phyloP scores from a whole-genome alignment of 2,329 filamentous ascomycete genomes.

The Zymoseptoria tritici region DNA sequence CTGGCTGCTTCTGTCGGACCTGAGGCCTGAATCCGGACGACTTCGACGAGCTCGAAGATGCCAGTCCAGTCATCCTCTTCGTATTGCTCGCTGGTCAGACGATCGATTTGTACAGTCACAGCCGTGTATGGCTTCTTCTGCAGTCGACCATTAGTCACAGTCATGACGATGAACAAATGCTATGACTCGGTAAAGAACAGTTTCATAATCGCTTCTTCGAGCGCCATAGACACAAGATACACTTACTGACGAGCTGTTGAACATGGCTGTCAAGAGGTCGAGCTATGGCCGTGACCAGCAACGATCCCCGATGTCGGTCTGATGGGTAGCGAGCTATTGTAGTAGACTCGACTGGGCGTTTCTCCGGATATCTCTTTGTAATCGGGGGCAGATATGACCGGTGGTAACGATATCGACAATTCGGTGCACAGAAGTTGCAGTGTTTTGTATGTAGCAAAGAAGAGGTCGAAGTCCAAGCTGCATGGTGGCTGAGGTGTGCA shows the following conservation, averaged over 20 bases:
- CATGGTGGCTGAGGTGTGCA: neutral
- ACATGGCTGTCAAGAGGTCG: slow-evolving; percentile 9
- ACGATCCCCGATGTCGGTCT: neutral
- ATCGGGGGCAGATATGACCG: neutral
- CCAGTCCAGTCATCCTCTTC: slow-evolving; percentile 87
- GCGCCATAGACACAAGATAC: neutral
- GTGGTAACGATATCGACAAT: neutral
- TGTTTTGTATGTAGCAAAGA: neutral
- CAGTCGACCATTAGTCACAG: slow-evolving; percentile 3
- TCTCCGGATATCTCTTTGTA: neutral
- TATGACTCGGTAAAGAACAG: too few relatives aligned
- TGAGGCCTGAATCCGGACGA: slow-evolving; percentile 78
- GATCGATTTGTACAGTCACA: slow-evolving; percentile 86
- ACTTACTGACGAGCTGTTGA: slow-evolving; percentile 21
- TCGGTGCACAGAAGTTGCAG: neutral
- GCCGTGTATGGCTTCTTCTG: slow-evolving; percentile 82
- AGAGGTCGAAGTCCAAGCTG: neutral
- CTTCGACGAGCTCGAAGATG: slow-evolving; percentile 89
- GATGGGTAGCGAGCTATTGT: neutral
- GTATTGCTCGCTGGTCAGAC: slow-evolving; percentile 79
- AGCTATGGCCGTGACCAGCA: neutral
- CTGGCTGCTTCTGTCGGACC: slow-evolving; percentile 85
- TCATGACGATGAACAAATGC: neutral
- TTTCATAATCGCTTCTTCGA: too few relatives aligned
- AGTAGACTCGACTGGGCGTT: neutral